A percentile compares a stretch with the other conserved stretches of the same genome.
Conservation (phyloP, 805 yeast genomes). For the Candida verbasci region DNA sequence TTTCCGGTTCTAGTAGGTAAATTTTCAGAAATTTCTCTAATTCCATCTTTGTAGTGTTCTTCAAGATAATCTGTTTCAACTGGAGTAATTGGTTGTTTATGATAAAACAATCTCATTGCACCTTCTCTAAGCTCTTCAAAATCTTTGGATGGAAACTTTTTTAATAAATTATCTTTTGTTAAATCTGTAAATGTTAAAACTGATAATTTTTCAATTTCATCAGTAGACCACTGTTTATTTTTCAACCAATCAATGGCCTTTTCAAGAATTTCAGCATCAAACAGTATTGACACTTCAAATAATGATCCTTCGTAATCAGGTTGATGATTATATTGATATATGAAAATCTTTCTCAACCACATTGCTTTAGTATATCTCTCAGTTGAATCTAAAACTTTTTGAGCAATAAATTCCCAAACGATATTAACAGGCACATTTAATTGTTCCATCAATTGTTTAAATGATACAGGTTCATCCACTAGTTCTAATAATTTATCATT, state of each 20-base stretch:
- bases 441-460: neutral
- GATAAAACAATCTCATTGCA: conserved; percentile 1
- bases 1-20: conserved; percentile 1
- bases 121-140: conserved; percentile 10
- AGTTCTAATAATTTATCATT: neutral
- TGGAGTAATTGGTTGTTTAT: conserved; percentile 7
- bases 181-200: conserved; percentile 10
- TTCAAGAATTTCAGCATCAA: neutral
- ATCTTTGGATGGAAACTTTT: conserved; percentile 11
- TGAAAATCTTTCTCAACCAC: conserved; percentile 1
- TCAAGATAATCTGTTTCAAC: conserved; percentile 9
- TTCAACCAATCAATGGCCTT: neutral
- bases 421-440: neutral
- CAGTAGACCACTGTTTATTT: conserved; percentile 6
- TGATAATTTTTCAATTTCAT: conserved; percentile 10
- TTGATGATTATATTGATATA: conserved; percentile 2
- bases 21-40: neutral
- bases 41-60: conserved; percentile 4
- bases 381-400: neutral
- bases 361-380: neutral
- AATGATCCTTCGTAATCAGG: conserved; percentile 1
- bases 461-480: neutral
- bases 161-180: conserved; percentile 10
- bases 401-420: neutral
- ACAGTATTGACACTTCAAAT: neutral